Conservation (phyloP, 169 alveolate genomes). For the Eimeria acervulina region DNA sequence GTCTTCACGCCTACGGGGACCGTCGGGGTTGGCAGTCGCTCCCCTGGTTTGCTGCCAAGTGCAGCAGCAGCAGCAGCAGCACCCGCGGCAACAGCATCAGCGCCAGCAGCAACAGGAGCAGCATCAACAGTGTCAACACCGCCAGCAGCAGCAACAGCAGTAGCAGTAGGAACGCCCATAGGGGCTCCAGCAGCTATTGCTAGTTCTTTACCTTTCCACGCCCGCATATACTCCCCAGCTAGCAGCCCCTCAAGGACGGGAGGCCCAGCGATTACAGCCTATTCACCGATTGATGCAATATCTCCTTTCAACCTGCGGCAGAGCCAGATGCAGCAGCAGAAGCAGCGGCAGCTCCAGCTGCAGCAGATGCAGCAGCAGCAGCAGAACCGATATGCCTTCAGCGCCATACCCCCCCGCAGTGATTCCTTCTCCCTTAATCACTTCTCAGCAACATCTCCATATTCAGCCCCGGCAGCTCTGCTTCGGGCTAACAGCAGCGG, state of each 20-base stretch:
- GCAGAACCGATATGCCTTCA: constrained; percentile 43
- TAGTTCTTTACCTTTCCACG: background rate
- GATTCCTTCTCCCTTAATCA: background rate
- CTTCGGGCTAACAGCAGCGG: background rate
- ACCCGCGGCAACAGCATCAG: background rate
- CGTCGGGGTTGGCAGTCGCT: constrained; percentile 4
- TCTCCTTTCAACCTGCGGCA: constrained; percentile 69
- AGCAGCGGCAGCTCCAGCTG: constrained; percentile 31
- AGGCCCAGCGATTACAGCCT: background rate
- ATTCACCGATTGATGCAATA: constrained; percentile 80
- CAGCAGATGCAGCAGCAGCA: constrained; percentile 31
- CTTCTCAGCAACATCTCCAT: background rate
- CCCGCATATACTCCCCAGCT: constrained; percentile 65
- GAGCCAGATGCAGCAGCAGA: constrained; percentile 43
- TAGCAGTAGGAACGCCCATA: background rate
- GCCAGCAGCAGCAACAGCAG: background rate
- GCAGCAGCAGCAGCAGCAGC: constrained; percentile 9
- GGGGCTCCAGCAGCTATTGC: background rate
- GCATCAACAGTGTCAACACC: background rate
- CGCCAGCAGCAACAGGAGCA: background rate
- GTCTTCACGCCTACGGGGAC: background rate
- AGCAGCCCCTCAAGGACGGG: constrained; percentile 67
- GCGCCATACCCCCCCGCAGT: background rate
- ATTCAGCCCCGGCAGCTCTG: constrained; percentile 29
- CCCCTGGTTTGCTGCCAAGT: background rate